Conservation (phyloP, 345 rosid genomes). For the Populus alba region DNA sequence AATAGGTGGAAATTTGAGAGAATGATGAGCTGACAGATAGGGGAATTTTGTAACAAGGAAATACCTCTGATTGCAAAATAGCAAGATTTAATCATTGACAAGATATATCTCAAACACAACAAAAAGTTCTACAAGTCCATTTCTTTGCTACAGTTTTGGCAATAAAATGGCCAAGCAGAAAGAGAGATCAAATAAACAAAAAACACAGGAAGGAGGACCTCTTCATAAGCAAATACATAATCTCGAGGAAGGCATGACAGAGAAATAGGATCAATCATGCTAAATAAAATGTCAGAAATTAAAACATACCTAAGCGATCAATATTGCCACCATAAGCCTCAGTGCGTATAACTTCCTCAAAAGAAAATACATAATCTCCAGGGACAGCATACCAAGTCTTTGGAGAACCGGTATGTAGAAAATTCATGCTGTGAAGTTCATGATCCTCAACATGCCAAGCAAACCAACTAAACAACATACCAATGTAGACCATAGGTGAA, state of each 20-base stretch:
- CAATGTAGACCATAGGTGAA: constrained; percentile 94
- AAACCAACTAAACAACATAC: constrained; percentile 99
- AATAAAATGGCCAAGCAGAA: background rate
- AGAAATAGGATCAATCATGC: background rate
- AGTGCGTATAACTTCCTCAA: constrained; percentile 84
- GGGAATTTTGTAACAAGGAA: background rate
- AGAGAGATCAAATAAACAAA: background rate
- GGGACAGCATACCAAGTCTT: constrained; percentile 99
- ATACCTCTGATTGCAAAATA: background rate
- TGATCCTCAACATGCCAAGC: constrained; percentile 99
- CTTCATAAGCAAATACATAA: background rate
- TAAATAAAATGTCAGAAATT: background rate
- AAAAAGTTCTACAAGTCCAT: background rate
- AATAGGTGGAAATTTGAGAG: background rate
- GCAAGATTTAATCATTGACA: background rate
- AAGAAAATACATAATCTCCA: constrained; percentile 76
- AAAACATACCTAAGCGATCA: constrained; percentile 70
- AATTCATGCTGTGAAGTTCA: constrained; percentile 98
- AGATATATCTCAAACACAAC: background rate
- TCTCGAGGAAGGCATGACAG: background rate
- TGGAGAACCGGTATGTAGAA: constrained; percentile 90
- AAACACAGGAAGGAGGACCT: background rate
- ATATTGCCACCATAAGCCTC: constrained; percentile 75
- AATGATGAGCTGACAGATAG: background rate
- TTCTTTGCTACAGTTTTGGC: background rate